These are phyloP conservation scores for Penicillium pulvis DNA, from an alignment of 495 filamentous ascomycete species.

Conservation along the genomic window DNA sequence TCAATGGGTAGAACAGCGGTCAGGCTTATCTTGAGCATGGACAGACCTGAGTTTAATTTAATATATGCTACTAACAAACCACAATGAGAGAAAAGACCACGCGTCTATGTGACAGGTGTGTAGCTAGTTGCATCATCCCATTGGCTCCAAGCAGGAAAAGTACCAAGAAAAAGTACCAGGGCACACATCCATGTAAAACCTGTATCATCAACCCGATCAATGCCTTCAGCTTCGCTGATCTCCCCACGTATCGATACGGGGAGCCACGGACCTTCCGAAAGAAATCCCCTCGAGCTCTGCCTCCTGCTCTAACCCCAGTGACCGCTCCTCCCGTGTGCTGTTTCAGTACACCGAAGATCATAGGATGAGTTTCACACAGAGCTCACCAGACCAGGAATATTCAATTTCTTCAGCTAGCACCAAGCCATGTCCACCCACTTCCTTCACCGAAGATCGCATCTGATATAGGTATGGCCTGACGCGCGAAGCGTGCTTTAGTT, in stretches of 20 bases:
- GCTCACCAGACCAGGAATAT: background rate
- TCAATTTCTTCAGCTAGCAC: background rate
- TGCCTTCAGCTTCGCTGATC: background rate
- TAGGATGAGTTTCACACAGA: conserved; percentile 26
- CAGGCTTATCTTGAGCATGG: conserved; percentile 1
- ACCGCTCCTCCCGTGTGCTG: conserved; percentile 8
- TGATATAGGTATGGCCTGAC: conserved; percentile 2
- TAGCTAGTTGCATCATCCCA: background rate
- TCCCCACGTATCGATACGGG: background rate
- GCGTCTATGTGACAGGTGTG: background rate
- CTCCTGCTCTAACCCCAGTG: conserved; percentile 1
- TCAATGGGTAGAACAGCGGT: conserved; percentile 4
- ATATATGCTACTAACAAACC: background rate
- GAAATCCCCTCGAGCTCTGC: background rate
- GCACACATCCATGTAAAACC: too few relatives aligned
- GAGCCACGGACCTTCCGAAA: background rate
- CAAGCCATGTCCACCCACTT: background rate
- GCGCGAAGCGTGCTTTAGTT: conserved; percentile 11
- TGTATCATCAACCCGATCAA: background rate
- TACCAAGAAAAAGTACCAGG: too few relatives aligned
- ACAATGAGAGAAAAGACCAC: background rate
- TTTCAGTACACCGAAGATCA: conserved; percentile 19
- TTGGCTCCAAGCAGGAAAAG: too few relatives aligned
- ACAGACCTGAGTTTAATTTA: background rate
- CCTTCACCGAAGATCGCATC: conserved; percentile 16